A percentile compares a stretch with the other conserved stretches of the same genome.
These are phyloP conservation scores for Chaetomium cochliodes DNA, from an alignment of 495 filamentous ascomycete genomes.

Conservation along the genomic window DNA sequence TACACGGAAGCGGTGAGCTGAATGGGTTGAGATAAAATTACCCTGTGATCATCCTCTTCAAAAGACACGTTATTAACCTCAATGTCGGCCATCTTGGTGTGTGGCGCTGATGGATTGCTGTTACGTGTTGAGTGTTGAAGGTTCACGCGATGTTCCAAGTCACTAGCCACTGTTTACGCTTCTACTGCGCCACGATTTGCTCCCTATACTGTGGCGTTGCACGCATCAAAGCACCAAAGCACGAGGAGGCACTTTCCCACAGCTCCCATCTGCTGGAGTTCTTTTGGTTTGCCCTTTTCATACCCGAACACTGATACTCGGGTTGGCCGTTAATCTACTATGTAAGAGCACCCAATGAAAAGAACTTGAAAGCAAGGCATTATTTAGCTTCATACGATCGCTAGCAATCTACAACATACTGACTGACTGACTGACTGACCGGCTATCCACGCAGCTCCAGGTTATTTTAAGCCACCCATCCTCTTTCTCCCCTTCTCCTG, in stretches of 20 bases:
- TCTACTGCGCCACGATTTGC: conserved; percentile 1
- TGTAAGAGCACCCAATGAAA: too few species aligned
- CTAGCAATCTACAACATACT: conserved; percentile 6
- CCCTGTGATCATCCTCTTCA: conserved; percentile 39
- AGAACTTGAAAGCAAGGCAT: background rate
- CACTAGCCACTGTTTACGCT: conserved; percentile 9
- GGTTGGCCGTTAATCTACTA: too few species aligned
- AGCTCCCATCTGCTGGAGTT: too few species aligned
- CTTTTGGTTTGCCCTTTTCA: too few species aligned
- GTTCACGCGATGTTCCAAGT: conserved; percentile 1
- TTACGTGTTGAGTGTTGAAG: conserved; percentile 3
- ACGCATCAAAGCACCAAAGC: too few species aligned
- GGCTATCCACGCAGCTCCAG: background rate
- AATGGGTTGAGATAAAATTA: conserved; percentile 16
- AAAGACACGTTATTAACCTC: conserved; percentile 19
- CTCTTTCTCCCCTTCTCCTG: background rate
- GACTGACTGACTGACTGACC: background rate
- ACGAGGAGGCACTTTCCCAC: too few species aligned
- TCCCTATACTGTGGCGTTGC: background rate
- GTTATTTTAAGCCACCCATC: too few species aligned
- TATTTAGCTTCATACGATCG: background rate
- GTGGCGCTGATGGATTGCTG: background rate
- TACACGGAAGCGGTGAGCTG: background rate
- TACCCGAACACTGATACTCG: too few species aligned
- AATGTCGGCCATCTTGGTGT: conserved; percentile 23